Percentiles rank a stretch among this genome's conserved stretches.
Conservation (phyloP, 169 alveolate genomes). For the Prorocentrum cordatum region DNA sequence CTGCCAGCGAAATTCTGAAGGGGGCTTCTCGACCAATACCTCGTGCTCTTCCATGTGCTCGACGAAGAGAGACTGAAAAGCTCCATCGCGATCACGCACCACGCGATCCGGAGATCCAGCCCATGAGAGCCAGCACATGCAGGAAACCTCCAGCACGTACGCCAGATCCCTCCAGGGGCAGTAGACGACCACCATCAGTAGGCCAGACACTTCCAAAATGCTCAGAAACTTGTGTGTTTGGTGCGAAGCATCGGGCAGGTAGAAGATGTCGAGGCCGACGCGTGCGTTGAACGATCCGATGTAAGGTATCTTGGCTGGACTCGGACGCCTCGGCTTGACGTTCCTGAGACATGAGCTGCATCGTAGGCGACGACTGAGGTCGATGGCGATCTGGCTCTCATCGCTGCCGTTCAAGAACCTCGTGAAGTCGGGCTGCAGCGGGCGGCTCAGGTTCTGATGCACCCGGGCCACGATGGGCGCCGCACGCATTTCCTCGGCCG, state of each 20-base stretch:
- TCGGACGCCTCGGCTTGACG: not conserved
- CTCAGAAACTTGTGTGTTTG: not conserved
- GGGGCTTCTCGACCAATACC: not conserved
- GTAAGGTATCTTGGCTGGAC: not conserved
- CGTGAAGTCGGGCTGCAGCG: too few species aligned
- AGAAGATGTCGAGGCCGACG: not conserved
- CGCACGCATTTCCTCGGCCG: not conserved
- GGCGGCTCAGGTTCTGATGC: conserved; percentile 16
- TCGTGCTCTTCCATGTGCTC: not conserved
- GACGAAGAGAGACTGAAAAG: not conserved
- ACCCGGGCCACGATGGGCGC: not conserved
- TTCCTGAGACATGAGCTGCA: not conserved
- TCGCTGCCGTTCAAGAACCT: not conserved
- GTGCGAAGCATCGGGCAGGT: not conserved
- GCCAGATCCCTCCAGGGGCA: not conserved
- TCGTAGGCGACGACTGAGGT: not conserved
- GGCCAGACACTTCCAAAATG: not conserved
- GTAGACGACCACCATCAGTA: not conserved
- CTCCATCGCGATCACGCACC: conserved; percentile 1
- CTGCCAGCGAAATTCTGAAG: conserved; percentile 7
- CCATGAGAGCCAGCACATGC: not conserved
- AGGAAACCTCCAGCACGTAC: not conserved
- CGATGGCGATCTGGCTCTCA: not conserved
- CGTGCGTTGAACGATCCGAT: not conserved
- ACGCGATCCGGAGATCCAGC: not conserved